phyloP scores from a whole-genome alignment of 768 basidiomycete species.

The Leccinum uliginosum region DNA sequence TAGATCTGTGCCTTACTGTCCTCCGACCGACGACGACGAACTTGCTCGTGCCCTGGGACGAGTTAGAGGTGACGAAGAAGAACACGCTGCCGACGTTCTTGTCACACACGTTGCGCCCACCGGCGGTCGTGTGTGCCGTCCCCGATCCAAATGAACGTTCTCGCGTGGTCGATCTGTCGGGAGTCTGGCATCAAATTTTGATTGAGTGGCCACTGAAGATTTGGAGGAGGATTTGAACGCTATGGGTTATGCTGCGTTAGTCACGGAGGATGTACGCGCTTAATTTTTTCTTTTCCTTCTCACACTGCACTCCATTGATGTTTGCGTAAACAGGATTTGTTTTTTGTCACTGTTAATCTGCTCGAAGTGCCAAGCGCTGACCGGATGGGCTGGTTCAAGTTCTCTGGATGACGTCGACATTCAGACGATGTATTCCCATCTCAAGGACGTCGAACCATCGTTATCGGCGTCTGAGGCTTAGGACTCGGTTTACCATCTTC shows the following conservation, averaged over 20 bases:
- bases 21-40: constrained; percentile 33
- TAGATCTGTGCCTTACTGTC: constrained; percentile 42
- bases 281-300: not conserved
- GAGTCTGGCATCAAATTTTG: constrained; percentile 55
- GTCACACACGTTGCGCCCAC: constrained; percentile 58
- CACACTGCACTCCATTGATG: constrained; percentile 5
- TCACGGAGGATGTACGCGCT: constrained; percentile 64
- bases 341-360: constrained; percentile 71
- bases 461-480: constrained; percentile 66
- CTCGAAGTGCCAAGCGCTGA: constrained; percentile 80
- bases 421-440: constrained; percentile 70
- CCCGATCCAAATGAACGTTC: constrained; percentile 13
- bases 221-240: constrained; percentile 76
- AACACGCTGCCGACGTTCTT: constrained; percentile 44
- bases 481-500: constrained; percentile 68
- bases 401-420: constrained; percentile 65
- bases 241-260: constrained; percentile 70
- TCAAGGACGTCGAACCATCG: constrained; percentile 71
- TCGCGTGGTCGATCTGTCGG: constrained; percentile 25
- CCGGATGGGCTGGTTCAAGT: constrained; percentile 71
- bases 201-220: constrained; percentile 57
- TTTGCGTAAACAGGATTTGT: constrained; percentile 52
- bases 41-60: constrained; percentile 48
- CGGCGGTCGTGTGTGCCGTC: constrained; percentile 27
- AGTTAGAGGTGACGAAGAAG: constrained; percentile 40